Base-by-base conservation (phyloP, 2,329 filamentous ascomycete species). In the Penicillium sp. region DNA sequence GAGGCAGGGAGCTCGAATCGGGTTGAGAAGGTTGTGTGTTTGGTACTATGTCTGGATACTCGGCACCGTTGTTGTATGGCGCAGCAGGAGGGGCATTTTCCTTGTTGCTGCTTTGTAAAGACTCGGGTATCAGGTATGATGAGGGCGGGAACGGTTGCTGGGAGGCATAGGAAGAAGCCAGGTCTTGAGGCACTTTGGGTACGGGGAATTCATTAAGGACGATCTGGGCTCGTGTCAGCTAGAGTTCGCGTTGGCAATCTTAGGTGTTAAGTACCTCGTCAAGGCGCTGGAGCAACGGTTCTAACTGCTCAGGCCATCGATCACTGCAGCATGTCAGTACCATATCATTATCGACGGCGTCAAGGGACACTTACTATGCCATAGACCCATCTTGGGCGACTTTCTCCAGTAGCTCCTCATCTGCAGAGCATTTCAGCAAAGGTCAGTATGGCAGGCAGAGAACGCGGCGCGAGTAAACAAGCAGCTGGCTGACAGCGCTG, bases 191-290 rank as follows among this genome's bases (percentile, higher is more conserved):
- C 52, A 84, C 73, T 53, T 77, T 79, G 11, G 89, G 89, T 64
- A 88, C 86, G 43, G 89, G 85, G 65, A 96, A 96, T 52, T 87
- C 86, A 68, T 85, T 80, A 71, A 83, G 82, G 42, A 89, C 83
- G 63, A 91, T 93, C 90, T 95, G 59, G 53, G 51, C 47, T 23
- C 35, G 14, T 42, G 28, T 55, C 14, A 51, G 23, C n/a, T 42
- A 52, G 43, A 20, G 21, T 14, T 42, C 50, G 30, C 50, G 50
- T 54, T 46, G 24, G n/a, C 20, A 14, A 5, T 38, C 12, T 51
- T 11, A 8, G 42, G 28, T 18, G 20, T 35, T 38, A 20, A 71
- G 63, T 71, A 85, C 82, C 70, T 83, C 80, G 70, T 94, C 87
- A 50, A 93, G 79, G 65, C 86, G 83, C 59, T 83, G 75, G 52